Base-by-base conservation (phyloP, 306 rosid species). In the Trifolium fragiferum region DNA sequence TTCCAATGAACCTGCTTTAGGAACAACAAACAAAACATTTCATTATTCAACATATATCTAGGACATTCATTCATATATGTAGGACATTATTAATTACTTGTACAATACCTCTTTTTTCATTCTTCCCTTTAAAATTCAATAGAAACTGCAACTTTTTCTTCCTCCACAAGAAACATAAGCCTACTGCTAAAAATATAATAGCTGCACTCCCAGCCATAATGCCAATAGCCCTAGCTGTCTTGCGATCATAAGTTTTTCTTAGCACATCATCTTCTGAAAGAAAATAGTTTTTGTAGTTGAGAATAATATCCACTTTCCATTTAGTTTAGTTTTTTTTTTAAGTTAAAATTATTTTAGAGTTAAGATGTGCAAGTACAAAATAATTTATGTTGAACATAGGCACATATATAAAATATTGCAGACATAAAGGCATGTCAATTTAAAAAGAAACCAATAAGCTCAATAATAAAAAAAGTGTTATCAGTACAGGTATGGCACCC, bases 1-100 rank as follows among this genome's bases (percentile, higher is more conserved):
- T 80, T 89, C 94, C 1, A 32, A 57, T 10, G 68, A 72, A 82
- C 86, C 96, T 90, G 84, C 66, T 82, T 69, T 25, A 18, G 16
- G 57, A 30, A 23, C 50, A 82, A 57, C 8, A 75, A 63, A 15
- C 15, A 73, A 62, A 76, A 66, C 37, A 69, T 38, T 18, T 51
- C 65, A 64, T 78, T 76, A 13, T 33, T 54, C 57, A 19, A 13
- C 60, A 23, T 14, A 66, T 10, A 72, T 21, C 55, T 13, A 49
- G 53, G n/a, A 38, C 21, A 21, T 25, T 23, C 21, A 21, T 25
- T 23, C 9, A 71, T 58, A 10, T 30, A 13, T 8, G 25, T 18
- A n/a, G 25, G 63, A 41, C 46, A 40, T 21, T 40, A 40, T n/a
- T 25, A 3, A 18, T 59, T 27, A 21, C 40, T 49, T 33, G 32